phyloP scores from a whole-genome alignment of 164 flowering plant genomes.

The Akebia trifoliata region DNA sequence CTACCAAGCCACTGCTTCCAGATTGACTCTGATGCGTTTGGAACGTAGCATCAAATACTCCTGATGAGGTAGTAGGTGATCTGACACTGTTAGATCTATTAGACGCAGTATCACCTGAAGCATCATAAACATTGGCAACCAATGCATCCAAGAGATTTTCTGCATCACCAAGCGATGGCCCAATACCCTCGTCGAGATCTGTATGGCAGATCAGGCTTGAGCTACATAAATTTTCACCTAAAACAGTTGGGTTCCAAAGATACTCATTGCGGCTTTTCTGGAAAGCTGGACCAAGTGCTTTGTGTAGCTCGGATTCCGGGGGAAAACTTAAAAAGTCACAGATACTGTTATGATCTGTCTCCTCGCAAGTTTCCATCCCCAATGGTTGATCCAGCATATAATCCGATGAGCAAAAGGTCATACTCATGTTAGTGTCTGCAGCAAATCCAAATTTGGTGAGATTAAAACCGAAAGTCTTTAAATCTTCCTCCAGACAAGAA shows the following conservation, averaged over 20 bases:
- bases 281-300: constrained; percentile 41
- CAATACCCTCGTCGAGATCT: constrained; percentile 14
- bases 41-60: constrained; percentile 4
- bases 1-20: background rate
- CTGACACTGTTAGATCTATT: too few relatives aligned
- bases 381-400: constrained; percentile 16
- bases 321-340: constrained; percentile 31
- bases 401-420: constrained; percentile 17
- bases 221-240: constrained; percentile 15
- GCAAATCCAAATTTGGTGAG: constrained; percentile 10
- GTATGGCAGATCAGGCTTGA: constrained; percentile 15
- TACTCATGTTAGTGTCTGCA: constrained; percentile 8
- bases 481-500: constrained; percentile 27
- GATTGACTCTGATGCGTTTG: constrained; percentile 10
- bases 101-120: too few relatives aligned
- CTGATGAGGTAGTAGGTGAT: too few relatives aligned
- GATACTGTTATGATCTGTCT: background rate
- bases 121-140: too few relatives aligned
- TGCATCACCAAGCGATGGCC: constrained; percentile 11
- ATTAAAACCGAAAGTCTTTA: constrained; percentile 9
- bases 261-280: constrained; percentile 9
- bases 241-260: constrained; percentile 12
- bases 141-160: too few relatives aligned
- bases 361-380: constrained; percentile 9
- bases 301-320: constrained; percentile 36